Evolutionary conservation across 805 yeast species (phyloP).

Genomic region (Candida anglica): DNA sequence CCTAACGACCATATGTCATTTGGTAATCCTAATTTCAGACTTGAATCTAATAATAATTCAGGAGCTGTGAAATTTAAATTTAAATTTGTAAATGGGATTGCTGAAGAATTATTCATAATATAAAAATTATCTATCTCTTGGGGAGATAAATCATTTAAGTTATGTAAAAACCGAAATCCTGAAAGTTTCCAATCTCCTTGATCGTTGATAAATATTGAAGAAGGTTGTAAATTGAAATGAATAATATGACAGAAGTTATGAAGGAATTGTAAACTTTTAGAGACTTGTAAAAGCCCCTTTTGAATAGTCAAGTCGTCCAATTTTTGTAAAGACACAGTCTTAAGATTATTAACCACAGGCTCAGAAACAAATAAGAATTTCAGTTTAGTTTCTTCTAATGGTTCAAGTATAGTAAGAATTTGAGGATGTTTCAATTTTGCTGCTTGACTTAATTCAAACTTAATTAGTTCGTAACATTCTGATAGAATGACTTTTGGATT

Average conservation of each 20-base stretch:
- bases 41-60: conserved; percentile 65
- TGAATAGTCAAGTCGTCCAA: conserved; percentile 71
- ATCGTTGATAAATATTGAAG: conserved; percentile 69
- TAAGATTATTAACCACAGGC: conserved; percentile 56
- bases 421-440: conserved; percentile 89
- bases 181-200: conserved; percentile 93
- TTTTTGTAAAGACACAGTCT: conserved; percentile 25
- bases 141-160: conserved; percentile 45
- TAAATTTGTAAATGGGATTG: conserved; percentile 74
- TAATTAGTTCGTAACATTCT: conserved; percentile 63
- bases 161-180: conserved; percentile 56
- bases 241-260: conserved; percentile 73
- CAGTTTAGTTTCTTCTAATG: conserved; percentile 79
- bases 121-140: conserved; percentile 53
- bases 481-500: conserved; percentile 49
- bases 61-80: conserved; percentile 82
- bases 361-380: conserved; percentile 84
- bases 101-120: conserved; percentile 68
- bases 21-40: conserved; percentile 48
- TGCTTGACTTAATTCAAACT: conserved; percentile 64
- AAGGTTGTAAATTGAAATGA: conserved; percentile 77
- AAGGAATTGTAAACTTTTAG: conserved; percentile 76
- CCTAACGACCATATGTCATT: conserved; percentile 88
- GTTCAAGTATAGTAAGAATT: conserved; percentile 78
- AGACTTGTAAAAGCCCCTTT: conserved; percentile 76